Conservation (phyloP, 306 rosid species). For the Quercus wislizeni region DNA sequence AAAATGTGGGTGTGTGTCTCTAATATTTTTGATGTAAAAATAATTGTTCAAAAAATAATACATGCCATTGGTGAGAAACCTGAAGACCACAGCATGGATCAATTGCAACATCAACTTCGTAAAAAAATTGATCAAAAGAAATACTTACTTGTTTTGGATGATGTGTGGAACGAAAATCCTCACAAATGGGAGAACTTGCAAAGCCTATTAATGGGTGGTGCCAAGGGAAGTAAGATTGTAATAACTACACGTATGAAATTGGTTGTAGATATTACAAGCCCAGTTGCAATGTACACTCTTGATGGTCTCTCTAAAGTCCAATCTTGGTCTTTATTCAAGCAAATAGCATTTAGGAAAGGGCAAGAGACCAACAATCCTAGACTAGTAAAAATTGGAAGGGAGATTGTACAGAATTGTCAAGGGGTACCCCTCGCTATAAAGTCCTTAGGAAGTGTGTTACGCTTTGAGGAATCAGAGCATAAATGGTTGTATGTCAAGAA, state of each 20-base stretch:
- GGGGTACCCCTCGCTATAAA: conserved; percentile 31
- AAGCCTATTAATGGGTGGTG: conserved; percentile 15
- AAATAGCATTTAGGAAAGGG: conserved; percentile 15
- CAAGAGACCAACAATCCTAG: conserved; percentile 9
- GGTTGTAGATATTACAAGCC: conserved; percentile 10
- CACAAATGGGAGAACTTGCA: conserved; percentile 18
- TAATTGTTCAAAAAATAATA: no score
- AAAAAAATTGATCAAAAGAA: no score
- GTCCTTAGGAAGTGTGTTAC: conserved; percentile 30
- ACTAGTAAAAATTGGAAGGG: conserved; percentile 18
- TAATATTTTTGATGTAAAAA: no score
- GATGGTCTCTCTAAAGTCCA: conserved; percentile 13
- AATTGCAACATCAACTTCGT: no score
- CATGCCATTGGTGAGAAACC: no score
- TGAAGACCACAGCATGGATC: no score
- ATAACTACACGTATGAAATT: conserved; percentile 28
- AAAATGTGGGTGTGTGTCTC: no score
- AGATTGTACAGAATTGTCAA: conserved; percentile 23
- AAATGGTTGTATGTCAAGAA: conserved; percentile 39
- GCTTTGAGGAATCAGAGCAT: conserved; percentile 3
- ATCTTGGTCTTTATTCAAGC: conserved; percentile 26
- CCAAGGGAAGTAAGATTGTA: conserved; percentile 27
- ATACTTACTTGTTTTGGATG: conserved; percentile 38
- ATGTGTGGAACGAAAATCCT: conserved; percentile 32
- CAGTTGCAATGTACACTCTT: conserved; percentile 2